Evolutionary conservation across 2,329 filamentous ascomycete species (phyloP), one percentile per base, ranked within the genome.

Genomic region (Xylaria sp.): DNA sequence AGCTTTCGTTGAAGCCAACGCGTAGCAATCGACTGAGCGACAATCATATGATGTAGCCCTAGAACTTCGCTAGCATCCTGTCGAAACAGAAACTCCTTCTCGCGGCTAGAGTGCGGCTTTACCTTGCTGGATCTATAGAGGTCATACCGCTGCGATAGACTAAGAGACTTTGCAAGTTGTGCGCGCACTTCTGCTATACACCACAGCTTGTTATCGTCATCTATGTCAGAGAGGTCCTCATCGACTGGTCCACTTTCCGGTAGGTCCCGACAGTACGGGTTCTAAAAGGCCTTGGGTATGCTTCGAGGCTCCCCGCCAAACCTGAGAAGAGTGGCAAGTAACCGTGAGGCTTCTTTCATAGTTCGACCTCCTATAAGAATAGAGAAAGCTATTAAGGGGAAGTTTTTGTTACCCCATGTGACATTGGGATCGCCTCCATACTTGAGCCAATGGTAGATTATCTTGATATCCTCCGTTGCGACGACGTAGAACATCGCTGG

Each of bases 401-500:
- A 44, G 4, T 17, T 13, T 19, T 48, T 13, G 3, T 41, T 21
- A 5, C 54, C 59, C 17, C 41, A 56, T 17, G 54, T 55, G 1
- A 24, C 48, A 17, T 63, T 59, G 5, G 54, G 49, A 38, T 63
- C 22, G 16, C 59, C 59, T n/a, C 62, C 62, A n/a, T 56, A 21
- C 49, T 51, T 57, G 22, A 57, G 48, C 56, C 60, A 63, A 5
- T 57, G 11, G 3, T 55, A 46, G n/a, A 63, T 59, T 13, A 62
- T 37, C 5, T 39, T 22, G 1, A 50, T 13, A n/a, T 60, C 29
- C 18, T 59, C 49, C 1, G 53, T 59, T 7, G 48, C 38, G 11
- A 58, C 50, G 18, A 63, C 26, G 24, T 59, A 64, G 41, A 64
- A 63, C 16, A 63, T 59, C 6, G 59, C 54, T 19, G 61, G 60